These are phyloP conservation scores for Suhomyces faveliae DNA, from an alignment of 805 yeast genomes.

Conservation along the genomic window DNA sequence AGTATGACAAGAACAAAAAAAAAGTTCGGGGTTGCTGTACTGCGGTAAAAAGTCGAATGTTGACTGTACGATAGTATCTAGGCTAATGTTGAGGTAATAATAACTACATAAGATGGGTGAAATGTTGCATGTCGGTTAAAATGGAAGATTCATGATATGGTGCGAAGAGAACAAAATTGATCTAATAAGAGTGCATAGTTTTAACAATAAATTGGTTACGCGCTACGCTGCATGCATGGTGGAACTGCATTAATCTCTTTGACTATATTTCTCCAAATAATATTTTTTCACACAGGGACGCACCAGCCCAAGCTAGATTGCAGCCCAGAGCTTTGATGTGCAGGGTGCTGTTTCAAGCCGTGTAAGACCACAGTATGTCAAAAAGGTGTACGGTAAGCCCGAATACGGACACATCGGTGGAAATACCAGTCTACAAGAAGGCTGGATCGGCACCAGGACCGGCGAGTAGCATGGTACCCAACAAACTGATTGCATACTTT, in stretches of 20 bases:
- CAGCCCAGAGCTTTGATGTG: slow-evolving; percentile 1
- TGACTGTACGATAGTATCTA: slow-evolving; percentile 3
- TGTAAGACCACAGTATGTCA: slow-evolving; percentile 2
- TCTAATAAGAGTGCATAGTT: background rate
- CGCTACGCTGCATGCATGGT: background rate
- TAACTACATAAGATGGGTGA: background rate
- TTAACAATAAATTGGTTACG: background rate
- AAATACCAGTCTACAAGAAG: too few species aligned
- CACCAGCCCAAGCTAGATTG: background rate
- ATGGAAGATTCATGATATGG: background rate
- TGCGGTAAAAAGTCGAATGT: background rate
- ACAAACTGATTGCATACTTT: background rate
- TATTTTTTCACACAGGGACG: background rate
- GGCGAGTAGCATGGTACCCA: background rate
- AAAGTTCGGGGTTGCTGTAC: background rate
- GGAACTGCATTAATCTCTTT: background rate
- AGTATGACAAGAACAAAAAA: background rate
- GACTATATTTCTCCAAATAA: background rate
- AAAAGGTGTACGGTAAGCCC: too few species aligned
- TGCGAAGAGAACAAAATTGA: background rate
- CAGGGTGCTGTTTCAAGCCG: slow-evolving; percentile 3
- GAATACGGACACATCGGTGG: too few species aligned
- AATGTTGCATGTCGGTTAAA: slow-evolving; percentile 4
- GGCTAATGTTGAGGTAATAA: slow-evolving; percentile 2
- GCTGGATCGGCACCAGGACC: background rate